Evolutionary conservation across 2,329 filamentous ascomycete species (phyloP), one percentile per base, ranked within the genome.

Genomic region (Aphanocladium album): DNA sequence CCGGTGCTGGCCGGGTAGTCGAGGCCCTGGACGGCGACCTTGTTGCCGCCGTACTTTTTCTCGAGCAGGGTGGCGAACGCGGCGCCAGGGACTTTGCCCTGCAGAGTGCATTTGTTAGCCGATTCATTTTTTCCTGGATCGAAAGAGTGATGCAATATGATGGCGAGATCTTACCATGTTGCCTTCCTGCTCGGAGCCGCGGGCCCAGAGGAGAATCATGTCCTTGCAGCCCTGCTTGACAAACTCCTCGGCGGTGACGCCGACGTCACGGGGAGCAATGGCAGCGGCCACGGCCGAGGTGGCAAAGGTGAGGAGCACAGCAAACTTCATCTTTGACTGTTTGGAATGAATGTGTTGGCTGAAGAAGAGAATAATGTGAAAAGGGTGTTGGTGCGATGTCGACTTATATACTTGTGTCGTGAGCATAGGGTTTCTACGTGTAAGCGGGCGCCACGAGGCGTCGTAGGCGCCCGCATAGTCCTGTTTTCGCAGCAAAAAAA

Each of bases 1-100:
- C 61, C 60, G 1, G 77, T 62, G 16, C 64, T 66, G 4, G 75
- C 74, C 0, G 61, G 62, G 62, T 78, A 78, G 50, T 75, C 70
- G 37, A 78, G 59, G 17, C 67, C 65, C 59, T 68, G 61, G n/a
- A 64, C 59, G 16, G 62, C 63, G 23, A 68, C 63, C 43, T 62
- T 65, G 19, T 56, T 5, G n/a, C 17, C 64, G 23, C 63, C 63
- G 57, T 68, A 69, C 39, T 64, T 53, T n/a, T 27, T 25, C 57
- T 66, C 65, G 14, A 68, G 33, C 16, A 57, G 47, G 17, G 63
- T 58, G 21, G 65, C 63, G 41, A 64, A 55, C 12, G 55, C 53
- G 3, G 63, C 64, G 17, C 67, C 67, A 37, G 66, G 63, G 19
- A 35, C 55, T 14, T 30, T 43, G 33, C 65, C 65, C 64, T 64